Evolutionary conservation across 345 rosid genomes (phyloP), one percentile per base, ranked within the genome.

Genomic region (Viola odorata): DNA sequence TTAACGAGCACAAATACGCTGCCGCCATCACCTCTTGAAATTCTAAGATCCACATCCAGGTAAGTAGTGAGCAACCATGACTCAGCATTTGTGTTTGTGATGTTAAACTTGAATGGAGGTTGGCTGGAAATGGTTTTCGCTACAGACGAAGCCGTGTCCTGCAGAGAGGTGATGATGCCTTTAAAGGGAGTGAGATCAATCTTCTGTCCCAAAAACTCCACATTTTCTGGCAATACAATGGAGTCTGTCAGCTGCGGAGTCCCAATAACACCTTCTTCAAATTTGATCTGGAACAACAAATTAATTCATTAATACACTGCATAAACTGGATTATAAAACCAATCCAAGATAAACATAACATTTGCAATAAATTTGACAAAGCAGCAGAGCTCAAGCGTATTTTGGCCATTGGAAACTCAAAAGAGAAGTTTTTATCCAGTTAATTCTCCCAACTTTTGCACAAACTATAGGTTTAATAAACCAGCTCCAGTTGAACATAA

Each of bases 201-300:
- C 61, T 75, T 89, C 58, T 89, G 98, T n/a, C 98, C 98, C 7
- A 92, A 64, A 60, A 92, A 78, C 40, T 89, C 89, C 1, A 89
- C 86, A 57, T 75, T 82, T 64, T 89, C 98, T 0, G 95, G 98
- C 37, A 91, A 65, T 37, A 82, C 95, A 50, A 91, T 73, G 11
- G 95, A 91, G 70, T 89, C 96, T 0, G 92, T 92, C 67, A 89
- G 77, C 79, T 80, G 89, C 58, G 98, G 98, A 51, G 98, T 92
- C 37, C 96, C 98, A 37, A 91, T 91, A 15, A 91, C 39, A 23
- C 98, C 96, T 75, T 91, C 95, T 65, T 87, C 88, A 3, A 92
- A 89, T 76, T 84, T 92, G 70, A 92, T 85, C 98, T 92, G 60
- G 14, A 59, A 59, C 69, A 47, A 11, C 15, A 40, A 17, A 49